Evolutionary conservation across 495 filamentous ascomycete genomes (phyloP).

Genomic region (Hypoxylon fuscum): DNA sequence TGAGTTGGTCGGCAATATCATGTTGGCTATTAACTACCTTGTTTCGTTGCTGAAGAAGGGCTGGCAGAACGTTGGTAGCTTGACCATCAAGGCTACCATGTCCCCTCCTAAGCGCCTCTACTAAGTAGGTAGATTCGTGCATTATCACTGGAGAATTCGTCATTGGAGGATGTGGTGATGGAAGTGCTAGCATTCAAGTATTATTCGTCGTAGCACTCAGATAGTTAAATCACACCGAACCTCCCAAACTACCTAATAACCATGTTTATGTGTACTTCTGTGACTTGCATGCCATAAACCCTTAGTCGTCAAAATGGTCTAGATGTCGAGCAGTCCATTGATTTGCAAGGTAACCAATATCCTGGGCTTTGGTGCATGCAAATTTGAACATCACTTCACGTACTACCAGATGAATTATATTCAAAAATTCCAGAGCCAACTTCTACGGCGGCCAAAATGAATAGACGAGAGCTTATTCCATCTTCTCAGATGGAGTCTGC

Average conservation of each 20-base stretch:
- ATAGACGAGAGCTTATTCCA: no score
- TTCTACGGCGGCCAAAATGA: no score
- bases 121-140: constrained; percentile 57
- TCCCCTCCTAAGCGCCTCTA: constrained; percentile 95
- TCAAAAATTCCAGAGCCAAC: no score
- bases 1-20: constrained; percentile 93
- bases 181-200: constrained; percentile 27
- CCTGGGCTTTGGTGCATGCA: no score
- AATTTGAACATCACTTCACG: no score
- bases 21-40: constrained; percentile 98
- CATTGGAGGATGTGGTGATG: constrained; percentile 41
- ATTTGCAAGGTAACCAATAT: no score
- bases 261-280: not conserved
- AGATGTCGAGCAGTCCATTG: no score
- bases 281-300: no score
- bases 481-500: no score
- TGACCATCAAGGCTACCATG: constrained; percentile 99
- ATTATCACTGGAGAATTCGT: not conserved
- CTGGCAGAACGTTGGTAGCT: constrained; percentile 99
- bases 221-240: constrained; percentile 40
- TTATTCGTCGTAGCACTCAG: constrained; percentile 26
- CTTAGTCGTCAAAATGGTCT: no score
- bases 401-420: no score
- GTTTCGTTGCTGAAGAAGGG: constrained; percentile 99
- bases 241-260: constrained; percentile 29